Percentiles rank a stretch among this genome's conserved stretches.
Conservation (phyloP, 768 basidiomycete species). For the Gelatoporia subvermispora region DNA sequence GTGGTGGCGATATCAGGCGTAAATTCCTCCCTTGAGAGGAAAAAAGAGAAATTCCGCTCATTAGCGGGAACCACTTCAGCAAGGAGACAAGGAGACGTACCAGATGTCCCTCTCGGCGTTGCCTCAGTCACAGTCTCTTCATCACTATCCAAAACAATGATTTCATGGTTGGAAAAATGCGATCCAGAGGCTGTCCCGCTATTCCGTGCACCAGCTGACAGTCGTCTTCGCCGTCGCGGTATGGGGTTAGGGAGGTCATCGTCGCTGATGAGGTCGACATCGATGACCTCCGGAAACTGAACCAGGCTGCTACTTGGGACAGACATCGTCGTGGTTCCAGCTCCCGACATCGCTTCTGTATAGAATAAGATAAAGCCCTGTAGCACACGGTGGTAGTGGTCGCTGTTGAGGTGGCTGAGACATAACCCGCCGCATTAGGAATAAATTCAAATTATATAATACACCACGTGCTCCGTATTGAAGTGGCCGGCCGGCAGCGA, state of each 20-base stretch:
- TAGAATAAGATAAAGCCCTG: too few species aligned
- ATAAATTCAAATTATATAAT: too few species aligned
- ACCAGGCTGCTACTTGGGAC: constrained; percentile 1
- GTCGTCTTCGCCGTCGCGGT: constrained; percentile 9
- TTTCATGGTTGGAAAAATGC: constrained; percentile 3
- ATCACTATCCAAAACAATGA: constrained; percentile 37
- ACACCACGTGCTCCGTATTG: too few species aligned
- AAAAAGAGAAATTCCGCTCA: neutral
- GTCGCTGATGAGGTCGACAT: constrained; percentile 38
- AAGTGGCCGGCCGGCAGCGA: too few species aligned
- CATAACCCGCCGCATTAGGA: too few species aligned
- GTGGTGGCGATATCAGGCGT: constrained; percentile 14
- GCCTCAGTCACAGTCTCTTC: constrained; percentile 30
- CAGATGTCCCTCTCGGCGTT: constrained; percentile 7
- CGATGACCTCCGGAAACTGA: constrained; percentile 33
- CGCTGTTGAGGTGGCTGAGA: too few species aligned
- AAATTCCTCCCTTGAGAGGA: constrained; percentile 1
- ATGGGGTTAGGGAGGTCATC: constrained; percentile 21
- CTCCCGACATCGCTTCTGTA: too few species aligned
- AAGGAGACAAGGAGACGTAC: constrained; percentile 4
- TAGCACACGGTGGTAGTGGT: too few species aligned
- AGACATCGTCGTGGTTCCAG: neutral
- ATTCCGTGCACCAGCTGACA: neutral
- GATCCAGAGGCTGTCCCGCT: neutral
- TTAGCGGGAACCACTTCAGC: neutral